These are phyloP conservation scores for Blastobotrys aristatus DNA, from an alignment of 1,139 yeast species.

Conservation along the genomic window DNA sequence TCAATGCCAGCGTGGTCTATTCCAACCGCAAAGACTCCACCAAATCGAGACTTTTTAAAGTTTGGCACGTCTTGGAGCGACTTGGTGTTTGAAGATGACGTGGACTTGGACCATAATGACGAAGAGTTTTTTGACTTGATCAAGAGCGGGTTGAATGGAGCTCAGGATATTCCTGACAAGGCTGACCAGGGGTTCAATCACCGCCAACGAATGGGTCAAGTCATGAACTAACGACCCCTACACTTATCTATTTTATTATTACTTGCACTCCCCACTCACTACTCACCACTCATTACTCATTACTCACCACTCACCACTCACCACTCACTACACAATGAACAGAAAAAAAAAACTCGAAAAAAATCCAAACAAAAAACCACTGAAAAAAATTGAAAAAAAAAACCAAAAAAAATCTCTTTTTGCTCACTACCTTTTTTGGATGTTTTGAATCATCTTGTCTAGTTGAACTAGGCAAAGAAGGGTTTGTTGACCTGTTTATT, in stretches of 20 bases:
- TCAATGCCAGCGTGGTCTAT: constrained; percentile 13
- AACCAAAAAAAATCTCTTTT: neutral
- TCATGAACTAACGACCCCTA: neutral
- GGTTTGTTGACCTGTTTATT: neutral
- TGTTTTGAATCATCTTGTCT: too few species aligned
- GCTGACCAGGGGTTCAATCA: too few species aligned
- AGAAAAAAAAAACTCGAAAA: neutral
- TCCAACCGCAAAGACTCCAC: constrained; percentile 17
- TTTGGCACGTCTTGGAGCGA: constrained; percentile 36
- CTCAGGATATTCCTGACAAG: constrained; percentile 4
- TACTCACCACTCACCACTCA: too few species aligned
- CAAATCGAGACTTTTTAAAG: constrained; percentile 25
- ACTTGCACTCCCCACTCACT: neutral
- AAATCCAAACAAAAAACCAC: neutral
- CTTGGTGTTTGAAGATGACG: constrained; percentile 29
- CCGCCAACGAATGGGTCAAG: too few species aligned
- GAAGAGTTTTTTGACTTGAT: constrained; percentile 18
- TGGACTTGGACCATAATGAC: constrained; percentile 16
- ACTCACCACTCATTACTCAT: too few species aligned
- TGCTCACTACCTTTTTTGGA: neutral
- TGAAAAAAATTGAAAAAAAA: too few species aligned
- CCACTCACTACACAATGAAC: neutral
- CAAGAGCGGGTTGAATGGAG: constrained; percentile 1
- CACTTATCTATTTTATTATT: neutral
- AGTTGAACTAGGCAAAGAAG: too few species aligned